phyloP scores from a whole-genome alignment of 352 stramenopile genomes.

The Saprolegnia parasitica region DNA sequence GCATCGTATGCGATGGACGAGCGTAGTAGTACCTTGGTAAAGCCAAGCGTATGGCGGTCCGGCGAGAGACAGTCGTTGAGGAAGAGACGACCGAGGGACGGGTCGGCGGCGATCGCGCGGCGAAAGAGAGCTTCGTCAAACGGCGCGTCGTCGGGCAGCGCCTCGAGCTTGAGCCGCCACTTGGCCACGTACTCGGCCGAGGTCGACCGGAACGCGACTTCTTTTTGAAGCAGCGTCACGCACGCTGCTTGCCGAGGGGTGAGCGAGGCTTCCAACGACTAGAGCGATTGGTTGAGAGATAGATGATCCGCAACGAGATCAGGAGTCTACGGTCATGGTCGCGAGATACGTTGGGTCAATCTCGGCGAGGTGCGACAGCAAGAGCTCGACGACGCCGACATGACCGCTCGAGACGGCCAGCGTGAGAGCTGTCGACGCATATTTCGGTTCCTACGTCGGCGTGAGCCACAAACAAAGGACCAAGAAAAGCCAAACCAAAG shows the following conservation, averaged over 20 bases:
- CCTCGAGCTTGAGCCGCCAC: conserved; percentile 8
- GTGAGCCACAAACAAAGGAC: neutral
- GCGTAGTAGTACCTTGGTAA: conserved; percentile 17
- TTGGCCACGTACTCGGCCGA: conserved; percentile 12
- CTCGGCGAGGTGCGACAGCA: conserved; percentile 5
- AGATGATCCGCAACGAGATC: neutral
- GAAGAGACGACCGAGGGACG: conserved; percentile 8
- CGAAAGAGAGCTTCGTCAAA: conserved; percentile 18
- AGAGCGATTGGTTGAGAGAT: neutral
- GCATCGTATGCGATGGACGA: too few relatives aligned
- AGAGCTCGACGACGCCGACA: conserved; percentile 5
- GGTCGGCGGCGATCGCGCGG: conserved; percentile 11
- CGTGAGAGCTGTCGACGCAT: neutral
- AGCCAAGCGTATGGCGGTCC: conserved; percentile 5
- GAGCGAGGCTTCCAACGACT: neutral
- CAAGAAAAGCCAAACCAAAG: neutral
- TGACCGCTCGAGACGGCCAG: neutral
- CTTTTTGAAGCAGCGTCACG: conserved; percentile 9
- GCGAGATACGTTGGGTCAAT: neutral
- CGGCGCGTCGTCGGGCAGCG: conserved; percentile 14
- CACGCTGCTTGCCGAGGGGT: neutral
- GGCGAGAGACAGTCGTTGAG: conserved; percentile 9
- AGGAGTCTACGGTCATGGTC: neutral
- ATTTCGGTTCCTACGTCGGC: neutral
- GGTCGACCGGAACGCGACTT: conserved; percentile 9